A percentile compares a stretch with the other conserved stretches of the same genome.
Conservation (phyloP, 257 asterid genomes). For the Lithospermum erythrorhizon region DNA sequence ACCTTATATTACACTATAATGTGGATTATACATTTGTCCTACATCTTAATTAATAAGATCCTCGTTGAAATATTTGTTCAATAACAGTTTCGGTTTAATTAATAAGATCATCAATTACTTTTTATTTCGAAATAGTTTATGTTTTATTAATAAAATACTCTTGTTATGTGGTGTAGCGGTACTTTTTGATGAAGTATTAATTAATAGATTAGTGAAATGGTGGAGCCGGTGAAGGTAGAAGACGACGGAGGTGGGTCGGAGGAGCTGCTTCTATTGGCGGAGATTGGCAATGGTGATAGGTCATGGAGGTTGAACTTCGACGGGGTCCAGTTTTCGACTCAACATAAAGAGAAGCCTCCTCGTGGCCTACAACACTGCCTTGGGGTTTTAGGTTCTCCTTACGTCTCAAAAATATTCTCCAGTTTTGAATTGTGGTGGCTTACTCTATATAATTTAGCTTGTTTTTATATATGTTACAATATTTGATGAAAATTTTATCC, state of each 20-base stretch:
- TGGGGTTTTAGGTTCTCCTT: constrained; percentile 27
- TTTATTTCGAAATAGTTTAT: too few species aligned
- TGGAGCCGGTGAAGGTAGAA: constrained; percentile 18
- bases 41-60: too few species aligned
- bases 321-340: constrained; percentile 22
- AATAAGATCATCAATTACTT: too few species aligned
- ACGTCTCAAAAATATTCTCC: not conserved
- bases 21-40: too few species aligned
- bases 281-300: constrained; percentile 21
- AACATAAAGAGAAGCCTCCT: constrained; percentile 32
- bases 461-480: not conserved
- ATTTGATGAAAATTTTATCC: too few species aligned
- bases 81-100: too few species aligned
- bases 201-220: constrained; percentile 11
- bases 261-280: constrained; percentile 26
- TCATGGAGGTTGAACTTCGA: constrained; percentile 47
- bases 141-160: too few species aligned
- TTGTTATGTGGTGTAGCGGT: too few species aligned
- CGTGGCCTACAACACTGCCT: constrained; percentile 37
- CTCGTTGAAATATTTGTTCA: too few species aligned
- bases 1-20: too few species aligned
- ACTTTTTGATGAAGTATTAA: too few species aligned
- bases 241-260: constrained; percentile 21
- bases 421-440: too few species aligned
- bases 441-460: not conserved